Conservation (phyloP, 805 yeast genomes). For the Lachancea kluyveri region DNA sequence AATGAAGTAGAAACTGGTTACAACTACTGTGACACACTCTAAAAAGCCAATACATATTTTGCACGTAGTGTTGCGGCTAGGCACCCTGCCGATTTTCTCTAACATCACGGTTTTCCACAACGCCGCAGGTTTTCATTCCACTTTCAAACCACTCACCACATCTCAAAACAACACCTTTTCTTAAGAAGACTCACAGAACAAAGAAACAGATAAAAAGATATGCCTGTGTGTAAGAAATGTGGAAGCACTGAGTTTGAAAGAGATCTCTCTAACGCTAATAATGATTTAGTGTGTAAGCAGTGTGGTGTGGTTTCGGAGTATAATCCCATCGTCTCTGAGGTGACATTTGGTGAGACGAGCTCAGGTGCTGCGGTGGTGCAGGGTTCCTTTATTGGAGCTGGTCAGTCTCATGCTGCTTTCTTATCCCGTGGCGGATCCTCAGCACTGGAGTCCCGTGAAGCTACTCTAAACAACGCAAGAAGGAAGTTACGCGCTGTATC, state of each 20-base stretch:
- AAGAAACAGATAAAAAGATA: too few species aligned
- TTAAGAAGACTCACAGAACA: too few species aligned
- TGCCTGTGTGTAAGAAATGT: conserved; percentile 38
- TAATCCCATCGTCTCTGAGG: conserved; percentile 91
- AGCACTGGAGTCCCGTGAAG: conserved; percentile 82
- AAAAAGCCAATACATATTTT: too few species aligned
- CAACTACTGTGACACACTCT: too few species aligned
- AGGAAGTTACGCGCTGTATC: conserved; percentile 77
- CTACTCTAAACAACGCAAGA: conserved; percentile 80
- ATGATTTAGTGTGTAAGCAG: conserved; percentile 68
- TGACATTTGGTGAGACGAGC: conserved; percentile 86
- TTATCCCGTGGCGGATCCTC: conserved; percentile 51
- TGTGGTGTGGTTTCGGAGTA: conserved; percentile 92
- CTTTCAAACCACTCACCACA: too few species aligned
- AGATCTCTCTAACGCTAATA: conserved; percentile 53
- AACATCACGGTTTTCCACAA: too few species aligned
- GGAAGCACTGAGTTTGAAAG: conserved; percentile 47
- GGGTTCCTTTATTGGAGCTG: conserved; percentile 88
- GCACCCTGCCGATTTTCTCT: too few species aligned
- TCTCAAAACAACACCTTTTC: too few species aligned
- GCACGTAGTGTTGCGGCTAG: too few species aligned
- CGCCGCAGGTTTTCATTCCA: too few species aligned
- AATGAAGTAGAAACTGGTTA: too few species aligned
- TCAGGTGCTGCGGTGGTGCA: conserved; percentile 95
- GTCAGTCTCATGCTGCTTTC: conserved; percentile 68